Base-by-base conservation (phyloP, 1,139 yeast genomes). In the Suhomyces taliae region DNA sequence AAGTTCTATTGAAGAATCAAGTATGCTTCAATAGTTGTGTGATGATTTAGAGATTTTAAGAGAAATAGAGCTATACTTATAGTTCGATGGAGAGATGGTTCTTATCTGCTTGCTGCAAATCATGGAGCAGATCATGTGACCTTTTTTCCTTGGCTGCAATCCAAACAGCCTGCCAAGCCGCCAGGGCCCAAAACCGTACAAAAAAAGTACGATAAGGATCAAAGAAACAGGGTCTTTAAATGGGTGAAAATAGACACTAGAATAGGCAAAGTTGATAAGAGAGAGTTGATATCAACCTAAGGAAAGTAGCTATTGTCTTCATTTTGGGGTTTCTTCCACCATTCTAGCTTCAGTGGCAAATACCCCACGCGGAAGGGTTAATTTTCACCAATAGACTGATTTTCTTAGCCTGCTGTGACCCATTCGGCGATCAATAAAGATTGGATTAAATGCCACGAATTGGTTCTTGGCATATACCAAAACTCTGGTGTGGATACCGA, bases 161-260 rank as follows among this genome's bases (percentile, higher is more conserved):
- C 37, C 33, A 33, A 24, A 7, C 27, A 19, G 33, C 36, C 36
- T 40, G 49, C 49, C 49, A 46, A 46, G 49, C 34, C 33, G 37
- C 14, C 38, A 7, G 45, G 40, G 48, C 48, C 34, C 45, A 36
- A n/a, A 36, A 41, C 48, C 42, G 7, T 19, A 19, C 4, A 19
- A 19, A 19, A 19, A 19, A 19, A 2, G 24, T 19, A 4, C 32
- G 32, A 29, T 29, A 29, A 29, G 32, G 7, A 29, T 11, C 6
- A 6, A 19, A 19, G 24, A 19, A 19, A 19, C 24, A 19, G 24
- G 24, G 24, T 19, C 24, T 6, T 19, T 19, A 19, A 19, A 19
- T 19, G 24, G 24, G 24, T 19, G 24, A 19, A 19, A 19, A 19
- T 19, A 19, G 6, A 19, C 24, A 19, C 24, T 19, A 19, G 24